These are phyloP conservation scores for Panicum miliaceum DNA, from an alignment of 176 grass and related monocot genomes.

Conservation along the genomic window DNA sequence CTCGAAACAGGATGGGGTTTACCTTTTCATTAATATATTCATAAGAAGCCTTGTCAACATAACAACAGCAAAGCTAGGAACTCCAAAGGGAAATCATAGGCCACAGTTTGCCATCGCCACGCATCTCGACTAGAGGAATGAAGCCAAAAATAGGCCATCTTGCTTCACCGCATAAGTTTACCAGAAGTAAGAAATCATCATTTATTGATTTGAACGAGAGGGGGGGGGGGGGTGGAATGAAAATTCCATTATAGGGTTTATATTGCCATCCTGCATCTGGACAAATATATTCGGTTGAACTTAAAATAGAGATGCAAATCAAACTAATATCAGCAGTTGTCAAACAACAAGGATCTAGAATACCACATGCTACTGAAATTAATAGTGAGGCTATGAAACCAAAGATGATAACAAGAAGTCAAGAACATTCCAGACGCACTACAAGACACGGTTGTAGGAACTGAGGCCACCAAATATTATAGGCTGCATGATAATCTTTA, in stretches of 20 bases:
- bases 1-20: neutral
- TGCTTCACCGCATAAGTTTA: neutral
- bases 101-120: neutral
- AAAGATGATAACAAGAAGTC: slow-evolving; percentile 18
- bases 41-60: neutral
- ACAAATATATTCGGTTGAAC: neutral
- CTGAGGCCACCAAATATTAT: neutral
- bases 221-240: neutral
- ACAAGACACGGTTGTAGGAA: slow-evolving; percentile 4
- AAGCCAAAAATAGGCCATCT: neutral
- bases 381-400: neutral
- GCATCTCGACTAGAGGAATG: neutral
- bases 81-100: neutral
- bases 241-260: neutral
- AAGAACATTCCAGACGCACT: slow-evolving; percentile 6
- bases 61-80: neutral
- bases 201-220: neutral
- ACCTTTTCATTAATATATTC: neutral
- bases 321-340: neutral
- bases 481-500: neutral
- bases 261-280: neutral
- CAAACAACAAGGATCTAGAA: neutral
- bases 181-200: neutral
- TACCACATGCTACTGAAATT: neutral
- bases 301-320: neutral